Evolutionary conservation across 371 early-diverging fungal genomes (phyloP).

Genomic region (Mucor indicus): DNA sequence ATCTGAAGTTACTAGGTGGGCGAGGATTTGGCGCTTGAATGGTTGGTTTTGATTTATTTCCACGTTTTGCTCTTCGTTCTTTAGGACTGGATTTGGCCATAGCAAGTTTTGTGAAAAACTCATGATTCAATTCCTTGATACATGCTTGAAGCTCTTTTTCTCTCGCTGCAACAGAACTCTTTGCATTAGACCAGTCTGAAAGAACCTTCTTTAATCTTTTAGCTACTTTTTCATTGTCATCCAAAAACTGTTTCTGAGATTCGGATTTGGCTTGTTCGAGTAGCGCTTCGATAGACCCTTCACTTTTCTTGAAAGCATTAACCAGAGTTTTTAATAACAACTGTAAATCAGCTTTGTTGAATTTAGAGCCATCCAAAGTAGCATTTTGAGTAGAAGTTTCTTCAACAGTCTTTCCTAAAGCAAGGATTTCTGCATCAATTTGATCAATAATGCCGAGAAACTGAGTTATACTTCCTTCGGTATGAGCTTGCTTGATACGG

Average conservation of each 20-base stretch:
- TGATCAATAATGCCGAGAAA: constrained; percentile 46
- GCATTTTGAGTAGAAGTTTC: constrained; percentile 38
- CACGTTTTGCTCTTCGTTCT: constrained; percentile 7
- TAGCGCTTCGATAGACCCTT: constrained; percentile 21
- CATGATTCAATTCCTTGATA: constrained; percentile 40
- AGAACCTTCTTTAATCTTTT: too few species aligned
- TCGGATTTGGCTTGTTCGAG: constrained; percentile 30
- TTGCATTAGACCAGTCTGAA: constrained; percentile 41
- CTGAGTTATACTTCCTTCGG: constrained; percentile 39
- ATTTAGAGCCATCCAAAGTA: constrained; percentile 25
- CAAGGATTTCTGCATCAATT: constrained; percentile 33
- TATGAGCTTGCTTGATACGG: constrained; percentile 36
- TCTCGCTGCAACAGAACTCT: constrained; percentile 24
- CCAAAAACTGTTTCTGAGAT: constrained; percentile 39
- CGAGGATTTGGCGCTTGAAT: constrained; percentile 3
- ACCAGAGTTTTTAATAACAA: constrained; percentile 37
- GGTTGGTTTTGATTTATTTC: neutral
- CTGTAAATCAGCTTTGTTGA: constrained; percentile 50
- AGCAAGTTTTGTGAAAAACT: constrained; percentile 46
- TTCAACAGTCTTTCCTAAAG: constrained; percentile 27
- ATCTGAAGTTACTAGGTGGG: constrained; percentile 11
- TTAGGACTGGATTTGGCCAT: constrained; percentile 29
- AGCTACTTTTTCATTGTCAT: constrained; percentile 48
- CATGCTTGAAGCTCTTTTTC: constrained; percentile 39
- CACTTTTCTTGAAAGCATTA: constrained; percentile 24